These are phyloP conservation scores for Nicotiana knightiana DNA, from an alignment of 257 asterid genomes.

Conservation along the genomic window DNA sequence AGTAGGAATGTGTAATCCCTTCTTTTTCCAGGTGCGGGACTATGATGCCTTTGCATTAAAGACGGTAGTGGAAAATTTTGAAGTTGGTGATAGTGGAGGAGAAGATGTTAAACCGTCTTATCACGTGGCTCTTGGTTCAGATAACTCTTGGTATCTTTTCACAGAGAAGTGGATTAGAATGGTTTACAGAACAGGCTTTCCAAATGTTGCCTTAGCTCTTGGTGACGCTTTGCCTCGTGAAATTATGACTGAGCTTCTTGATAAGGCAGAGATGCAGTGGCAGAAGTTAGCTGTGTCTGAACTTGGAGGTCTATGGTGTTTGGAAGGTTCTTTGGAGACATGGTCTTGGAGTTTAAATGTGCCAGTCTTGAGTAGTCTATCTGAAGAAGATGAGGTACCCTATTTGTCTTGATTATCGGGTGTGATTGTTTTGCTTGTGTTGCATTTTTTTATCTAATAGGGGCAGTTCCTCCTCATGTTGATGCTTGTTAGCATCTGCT, in stretches of 20 bases:
- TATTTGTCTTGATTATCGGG: neutral
- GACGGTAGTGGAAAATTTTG: slow-evolving; percentile 22
- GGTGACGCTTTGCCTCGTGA: slow-evolving; percentile 85
- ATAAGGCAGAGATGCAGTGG: slow-evolving; percentile 81
- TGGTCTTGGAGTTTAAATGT: slow-evolving; percentile 99
- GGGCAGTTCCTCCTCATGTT: neutral
- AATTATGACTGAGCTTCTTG: slow-evolving; percentile 63
- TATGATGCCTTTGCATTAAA: slow-evolving; percentile 56
- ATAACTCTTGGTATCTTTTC: slow-evolving; percentile 97
- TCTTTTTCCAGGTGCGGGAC: slow-evolving; percentile 51
- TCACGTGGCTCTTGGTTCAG: slow-evolving; percentile 94
- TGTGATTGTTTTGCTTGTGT: neutral
- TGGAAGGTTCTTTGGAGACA: slow-evolving; percentile 96
- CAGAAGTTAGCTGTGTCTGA: slow-evolving; percentile 83
- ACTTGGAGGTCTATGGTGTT: slow-evolving; percentile 83
- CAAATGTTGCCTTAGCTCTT: slow-evolving; percentile 63
- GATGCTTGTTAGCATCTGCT: neutral
- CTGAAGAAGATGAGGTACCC: slow-evolving; percentile 84
- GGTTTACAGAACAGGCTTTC: slow-evolving; percentile 78
- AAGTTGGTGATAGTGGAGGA: slow-evolving; percentile 24
- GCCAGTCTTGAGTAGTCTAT: slow-evolving; percentile 87
- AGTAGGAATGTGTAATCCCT: slow-evolving; percentile 6
- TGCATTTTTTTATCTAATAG: neutral
- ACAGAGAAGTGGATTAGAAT: slow-evolving; percentile 92
- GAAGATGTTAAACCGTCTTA: slow-evolving; percentile 53